Evolutionary conservation across 2,329 filamentous ascomycete genomes (phyloP).

Genomic region (Coniosporium tulheliwenetii): DNA sequence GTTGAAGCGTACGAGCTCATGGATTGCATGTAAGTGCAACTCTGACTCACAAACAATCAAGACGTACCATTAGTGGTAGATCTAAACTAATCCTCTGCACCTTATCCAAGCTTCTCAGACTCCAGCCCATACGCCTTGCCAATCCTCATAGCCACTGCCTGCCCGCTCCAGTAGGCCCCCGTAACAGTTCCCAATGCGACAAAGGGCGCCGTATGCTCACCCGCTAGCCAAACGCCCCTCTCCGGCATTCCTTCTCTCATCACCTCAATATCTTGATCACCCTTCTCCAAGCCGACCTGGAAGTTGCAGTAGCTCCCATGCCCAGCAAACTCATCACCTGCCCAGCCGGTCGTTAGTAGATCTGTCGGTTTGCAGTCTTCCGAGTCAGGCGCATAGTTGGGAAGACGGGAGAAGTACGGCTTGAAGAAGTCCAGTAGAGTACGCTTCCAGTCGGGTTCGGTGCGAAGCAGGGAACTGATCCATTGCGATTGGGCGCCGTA

Average conservation of each 20-base stretch:
- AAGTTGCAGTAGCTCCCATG: constrained; percentile 79
- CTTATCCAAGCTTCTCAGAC: no score
- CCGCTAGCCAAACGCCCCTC: constrained; percentile 67
- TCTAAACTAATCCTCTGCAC: no score
- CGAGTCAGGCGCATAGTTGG: constrained; percentile 41
- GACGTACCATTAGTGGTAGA: no score
- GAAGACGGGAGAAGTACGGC: constrained; percentile 65
- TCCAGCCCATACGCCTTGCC: constrained; percentile 18
- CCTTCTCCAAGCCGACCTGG: constrained; percentile 32
- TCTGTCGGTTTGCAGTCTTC: constrained; percentile 45
- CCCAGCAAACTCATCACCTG: constrained; percentile 62
- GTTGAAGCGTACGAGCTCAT: no score
- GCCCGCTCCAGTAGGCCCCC: constrained; percentile 84
- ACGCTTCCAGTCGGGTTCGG: constrained; percentile 20
- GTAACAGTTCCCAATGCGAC: constrained; percentile 77
- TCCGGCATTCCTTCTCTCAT: constrained; percentile 42
- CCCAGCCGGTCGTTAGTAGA: constrained; percentile 61
- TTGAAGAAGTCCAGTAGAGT: constrained; percentile 47
- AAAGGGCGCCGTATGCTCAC: constrained; percentile 83
- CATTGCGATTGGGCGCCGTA: constrained; percentile 47
- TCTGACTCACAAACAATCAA: no score
- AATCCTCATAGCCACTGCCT: constrained; percentile 55
- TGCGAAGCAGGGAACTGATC: constrained; percentile 25
- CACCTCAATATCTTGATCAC: no score
- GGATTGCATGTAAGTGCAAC: no score